Evolutionary conservation across 441 rosid genomes (phyloP), one percentile per base, ranked within the genome.

Genomic region (Populus hybrid): DNA sequence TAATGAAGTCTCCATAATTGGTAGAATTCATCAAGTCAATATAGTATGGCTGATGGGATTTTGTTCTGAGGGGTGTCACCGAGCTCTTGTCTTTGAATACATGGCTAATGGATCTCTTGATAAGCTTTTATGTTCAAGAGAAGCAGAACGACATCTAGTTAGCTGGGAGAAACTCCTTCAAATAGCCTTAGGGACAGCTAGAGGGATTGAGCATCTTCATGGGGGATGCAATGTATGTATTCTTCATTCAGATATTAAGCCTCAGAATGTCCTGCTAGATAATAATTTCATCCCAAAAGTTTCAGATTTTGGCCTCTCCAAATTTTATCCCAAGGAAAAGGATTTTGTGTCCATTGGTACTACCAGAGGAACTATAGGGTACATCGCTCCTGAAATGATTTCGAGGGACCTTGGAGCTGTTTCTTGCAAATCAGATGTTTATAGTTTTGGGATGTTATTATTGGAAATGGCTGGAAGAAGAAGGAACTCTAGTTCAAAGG

Each of bases 171-270:
- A 79, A 57, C 72, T 86, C 63, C 75, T 73, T 30, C 76, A 75
- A 35, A 84, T 88, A 75, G 85, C 86, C 9, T 32, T 88, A 50
- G 91, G 88, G 6, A 81, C 81, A 12, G 89, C 88, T 11, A 77
- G 75, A 36, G 89, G 87, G 21, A 70, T 88, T 2, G 83, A 84
- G 21, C 86, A 85, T 70, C 66, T 88, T 23, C 91, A 88, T 34
- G 69, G 6, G 12, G 88, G 90, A 6, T 85, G 82, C 50, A 80
- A 78, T 8, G 70, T 72, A 24, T 75, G 81, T 72, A 78, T 86
- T 74, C 75, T 87, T 21, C 87, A 87, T 75, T 82, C 81, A 6
- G 87, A 86, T 35, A 84, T 85, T n/a, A 87, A 84, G 73, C 88
- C 88, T 21, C 85, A 67, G 8, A 83, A 83, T 83, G 82, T 83